phyloP scores from a whole-genome alignment of 306 rosid species.

The Cucumis hystrix region DNA sequence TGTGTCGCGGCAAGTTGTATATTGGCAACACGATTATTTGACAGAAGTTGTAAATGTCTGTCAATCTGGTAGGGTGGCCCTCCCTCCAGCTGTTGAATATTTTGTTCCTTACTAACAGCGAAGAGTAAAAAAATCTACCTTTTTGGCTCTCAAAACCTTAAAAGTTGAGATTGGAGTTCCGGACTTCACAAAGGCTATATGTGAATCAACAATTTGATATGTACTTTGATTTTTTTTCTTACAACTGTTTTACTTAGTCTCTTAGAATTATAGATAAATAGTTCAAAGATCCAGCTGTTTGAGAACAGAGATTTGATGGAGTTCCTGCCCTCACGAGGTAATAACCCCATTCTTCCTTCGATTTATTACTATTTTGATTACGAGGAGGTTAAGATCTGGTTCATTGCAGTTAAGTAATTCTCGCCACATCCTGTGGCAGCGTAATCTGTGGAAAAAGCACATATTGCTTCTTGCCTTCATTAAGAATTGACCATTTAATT shows the following conservation, averaged over 20 bases:
- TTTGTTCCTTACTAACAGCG: slow-evolving; percentile 11
- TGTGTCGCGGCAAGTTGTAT: background rate
- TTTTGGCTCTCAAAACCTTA: slow-evolving; percentile 11
- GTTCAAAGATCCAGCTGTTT: background rate
- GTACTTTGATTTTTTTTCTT: background rate
- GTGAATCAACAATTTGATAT: slow-evolving; percentile 7
- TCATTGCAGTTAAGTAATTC: background rate
- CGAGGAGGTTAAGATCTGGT: background rate
- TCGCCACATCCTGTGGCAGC: background rate
- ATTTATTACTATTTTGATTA: background rate
- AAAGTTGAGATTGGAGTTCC: slow-evolving; percentile 9
- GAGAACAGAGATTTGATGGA: background rate
- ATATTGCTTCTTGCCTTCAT: background rate
- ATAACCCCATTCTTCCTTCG: background rate
- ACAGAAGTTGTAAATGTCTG: slow-evolving; percentile 19
- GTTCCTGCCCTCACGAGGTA: background rate
- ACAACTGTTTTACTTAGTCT: background rate
- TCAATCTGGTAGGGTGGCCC: slow-evolving; percentile 13
- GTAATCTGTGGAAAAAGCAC: background rate
- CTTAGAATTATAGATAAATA: background rate
- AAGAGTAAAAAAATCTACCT: background rate
- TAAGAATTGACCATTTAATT: background rate
- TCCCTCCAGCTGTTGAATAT: slow-evolving; percentile 6
- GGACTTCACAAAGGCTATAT: slow-evolving; percentile 4
- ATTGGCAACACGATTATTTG: slow-evolving; percentile 5